A percentile compares a stretch with the other conserved stretches of the same genome.
phyloP scores from a whole-genome alignment of 2,329 filamentous ascomycete species.

The Hymenoscyphus fructigenus region DNA sequence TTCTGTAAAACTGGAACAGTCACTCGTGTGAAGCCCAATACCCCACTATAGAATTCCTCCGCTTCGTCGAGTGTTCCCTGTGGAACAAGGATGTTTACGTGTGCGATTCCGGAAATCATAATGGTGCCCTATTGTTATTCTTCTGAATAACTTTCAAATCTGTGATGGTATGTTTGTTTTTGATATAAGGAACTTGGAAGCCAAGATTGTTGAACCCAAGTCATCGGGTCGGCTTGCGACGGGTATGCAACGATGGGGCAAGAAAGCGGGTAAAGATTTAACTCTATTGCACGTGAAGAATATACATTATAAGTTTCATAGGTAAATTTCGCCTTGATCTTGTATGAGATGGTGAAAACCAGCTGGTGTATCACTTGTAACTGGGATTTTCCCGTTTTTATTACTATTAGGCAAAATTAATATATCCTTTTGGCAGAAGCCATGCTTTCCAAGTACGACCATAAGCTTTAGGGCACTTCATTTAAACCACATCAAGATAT shows the following conservation, averaged over 20 bases:
- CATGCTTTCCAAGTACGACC: too few species aligned
- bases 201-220: neutral
- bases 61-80: conserved; percentile 51
- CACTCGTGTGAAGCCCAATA: conserved; percentile 52
- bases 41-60: conserved; percentile 53
- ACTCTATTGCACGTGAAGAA: neutral
- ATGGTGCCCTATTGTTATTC: neutral
- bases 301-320: too few species aligned
- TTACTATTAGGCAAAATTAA: too few species aligned
- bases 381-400: too few species aligned
- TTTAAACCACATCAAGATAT: too few species aligned
- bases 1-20: conserved; percentile 53
- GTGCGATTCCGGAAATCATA: conserved; percentile 51
- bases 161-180: neutral
- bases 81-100: conserved; percentile 60
- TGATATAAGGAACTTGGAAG: neutral
- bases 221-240: neutral
- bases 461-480: too few species aligned
- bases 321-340: too few species aligned
- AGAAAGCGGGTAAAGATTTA: neutral
- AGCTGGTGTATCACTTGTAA: too few species aligned
- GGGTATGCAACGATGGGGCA: neutral
- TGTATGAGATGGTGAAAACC: too few species aligned
- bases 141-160: neutral
- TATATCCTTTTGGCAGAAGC: too few species aligned